Conservation (phyloP, 2,329 filamentous ascomycete species). For the Plectosphaerella cucumerina region DNA sequence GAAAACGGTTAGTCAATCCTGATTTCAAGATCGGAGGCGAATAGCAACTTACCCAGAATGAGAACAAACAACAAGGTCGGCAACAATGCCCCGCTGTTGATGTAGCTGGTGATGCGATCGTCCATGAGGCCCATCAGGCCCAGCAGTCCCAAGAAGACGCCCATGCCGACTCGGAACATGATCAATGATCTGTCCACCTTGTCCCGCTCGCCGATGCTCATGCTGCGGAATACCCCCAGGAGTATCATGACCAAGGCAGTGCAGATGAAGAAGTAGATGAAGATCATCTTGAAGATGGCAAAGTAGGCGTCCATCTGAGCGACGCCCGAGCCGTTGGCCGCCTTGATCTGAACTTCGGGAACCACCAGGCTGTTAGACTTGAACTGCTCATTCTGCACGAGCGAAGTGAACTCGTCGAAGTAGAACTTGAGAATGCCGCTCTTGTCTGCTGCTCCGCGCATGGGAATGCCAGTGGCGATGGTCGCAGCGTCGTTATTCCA, state of each 20-base stretch:
- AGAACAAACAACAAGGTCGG: conserved; percentile 1
- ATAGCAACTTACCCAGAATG: background rate
- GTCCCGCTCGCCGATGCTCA: conserved; percentile 1
- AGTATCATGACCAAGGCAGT: background rate
- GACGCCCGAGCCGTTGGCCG: background rate
- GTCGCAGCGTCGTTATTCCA: background rate
- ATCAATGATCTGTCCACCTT: background rate
- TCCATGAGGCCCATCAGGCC: background rate
- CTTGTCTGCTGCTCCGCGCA: background rate
- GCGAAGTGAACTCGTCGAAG: background rate
- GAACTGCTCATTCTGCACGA: conserved; percentile 1
- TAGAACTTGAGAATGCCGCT: background rate
- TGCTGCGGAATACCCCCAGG: background rate
- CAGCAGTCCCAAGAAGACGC: too few relatives aligned
- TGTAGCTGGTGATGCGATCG: background rate
- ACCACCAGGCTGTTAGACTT: background rate
- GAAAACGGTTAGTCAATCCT: too few relatives aligned
- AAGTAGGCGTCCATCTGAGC: conserved; percentile 2
- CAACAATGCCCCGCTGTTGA: background rate
- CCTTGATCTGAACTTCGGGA: background rate
- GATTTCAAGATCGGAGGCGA: too few relatives aligned
- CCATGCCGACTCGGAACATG: background rate
- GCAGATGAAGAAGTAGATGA: conserved; percentile 1
- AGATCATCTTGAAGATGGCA: conserved; percentile 2
- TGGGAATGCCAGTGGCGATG: background rate